Evolutionary conservation across 768 basidiomycete genomes (phyloP), one percentile per base, ranked within the genome.

Genomic region (Melanogaster broomeanus): DNA sequence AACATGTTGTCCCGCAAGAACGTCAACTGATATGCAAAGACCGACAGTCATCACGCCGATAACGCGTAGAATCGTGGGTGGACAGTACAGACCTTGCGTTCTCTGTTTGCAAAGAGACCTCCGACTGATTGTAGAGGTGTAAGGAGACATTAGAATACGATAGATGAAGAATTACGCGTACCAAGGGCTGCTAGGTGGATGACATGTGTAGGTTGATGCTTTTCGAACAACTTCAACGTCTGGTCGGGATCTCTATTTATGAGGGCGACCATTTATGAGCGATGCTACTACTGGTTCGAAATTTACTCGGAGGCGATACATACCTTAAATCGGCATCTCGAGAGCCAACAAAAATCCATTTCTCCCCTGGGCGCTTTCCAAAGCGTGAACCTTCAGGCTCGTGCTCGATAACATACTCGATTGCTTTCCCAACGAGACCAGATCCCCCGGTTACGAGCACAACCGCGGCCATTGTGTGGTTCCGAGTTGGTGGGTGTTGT

Each of bases 1-100:
- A 93, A 78, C 65, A 88, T 81, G 72, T 98, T 98, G 64, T 97
- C 94, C n/a, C 93, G 88, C 18, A 98, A 79, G 79, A 98, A 97
- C 22, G 90, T 91, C 49, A 90, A 79, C 88, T 93, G n/a, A n/a
- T n/a, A n/a, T n/a, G n/a, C 11, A 35, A 37, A 35, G 10, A n/a
- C n/a, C n/a, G n/a, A n/a, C n/a, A n/a, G 38, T 25, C 27, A n/a
- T 55, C 50, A 47, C 45, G 42, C 6, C 37, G 45, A 21, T 10
- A 51, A 7, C 45, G 10, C n/a, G 42, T 49, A 25, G 7, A 21
- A 19, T 24, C 15, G 35, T 3, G n/a, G 22, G 49, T 30, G 4
- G 4, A 30, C 16, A 24, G 6, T 19, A 18, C 74, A 31, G 49
- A 87, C 90, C 73, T 98, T 97, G 75, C 87, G 85, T 65, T 89